phyloP scores from a whole-genome alignment of 257 asterid species.

The Solanum peruvianum region DNA sequence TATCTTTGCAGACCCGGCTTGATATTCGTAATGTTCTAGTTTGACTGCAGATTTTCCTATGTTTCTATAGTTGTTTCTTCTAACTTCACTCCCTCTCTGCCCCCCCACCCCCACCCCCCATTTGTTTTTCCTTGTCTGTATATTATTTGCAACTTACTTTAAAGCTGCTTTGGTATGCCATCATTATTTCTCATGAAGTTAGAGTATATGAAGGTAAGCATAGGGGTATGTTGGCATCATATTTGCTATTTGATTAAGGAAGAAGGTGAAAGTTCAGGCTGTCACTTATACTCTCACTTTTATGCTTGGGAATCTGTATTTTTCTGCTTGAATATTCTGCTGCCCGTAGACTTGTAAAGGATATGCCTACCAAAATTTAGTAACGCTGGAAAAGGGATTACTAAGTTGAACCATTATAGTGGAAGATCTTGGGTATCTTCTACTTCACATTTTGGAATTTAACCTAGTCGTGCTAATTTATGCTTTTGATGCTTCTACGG shows the following conservation, averaged over 20 bases:
- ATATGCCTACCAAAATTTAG: not conserved
- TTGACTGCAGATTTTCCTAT: slow-evolving; percentile 6
- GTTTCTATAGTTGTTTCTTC: not conserved
- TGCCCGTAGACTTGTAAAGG: not conserved
- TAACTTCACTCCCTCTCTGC: not conserved
- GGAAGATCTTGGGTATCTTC: not conserved
- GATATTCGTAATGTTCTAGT: slow-evolving; percentile 79
- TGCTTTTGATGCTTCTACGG: not conserved
- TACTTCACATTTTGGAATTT: not conserved
- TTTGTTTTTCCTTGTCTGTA: not conserved
- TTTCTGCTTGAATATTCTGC: not conserved
- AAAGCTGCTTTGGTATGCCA: not conserved
- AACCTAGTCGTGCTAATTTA: not conserved
- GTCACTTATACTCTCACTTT: not conserved
- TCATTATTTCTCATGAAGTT: not conserved
- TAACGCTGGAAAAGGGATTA: not conserved
- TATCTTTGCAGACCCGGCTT: slow-evolving; percentile 93
- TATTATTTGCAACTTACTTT: not conserved
- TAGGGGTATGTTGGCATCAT: not conserved
- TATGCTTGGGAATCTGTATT: not conserved
- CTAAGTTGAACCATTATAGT: not conserved
- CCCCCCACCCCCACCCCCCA: not conserved
- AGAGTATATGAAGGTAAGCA: not conserved
- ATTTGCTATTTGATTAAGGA: not conserved
- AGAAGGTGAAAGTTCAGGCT: not conserved